Evolutionary conservation across 495 filamentous ascomycete genomes (phyloP).

Genomic region (Trichoderma virens): DNA sequence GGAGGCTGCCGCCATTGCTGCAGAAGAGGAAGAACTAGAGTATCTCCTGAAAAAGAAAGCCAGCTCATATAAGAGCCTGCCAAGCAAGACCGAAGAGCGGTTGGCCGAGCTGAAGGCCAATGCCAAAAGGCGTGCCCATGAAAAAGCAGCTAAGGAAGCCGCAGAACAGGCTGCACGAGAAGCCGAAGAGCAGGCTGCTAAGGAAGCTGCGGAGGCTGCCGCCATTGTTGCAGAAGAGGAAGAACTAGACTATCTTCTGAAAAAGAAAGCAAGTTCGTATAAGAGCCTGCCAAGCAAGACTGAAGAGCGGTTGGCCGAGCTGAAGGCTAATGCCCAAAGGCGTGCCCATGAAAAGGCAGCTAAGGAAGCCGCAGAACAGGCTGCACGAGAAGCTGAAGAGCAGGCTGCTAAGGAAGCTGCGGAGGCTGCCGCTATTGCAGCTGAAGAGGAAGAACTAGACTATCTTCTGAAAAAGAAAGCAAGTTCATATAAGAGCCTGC

Average conservation of each 20-base stretch:
- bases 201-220: slow-evolving; percentile 13
- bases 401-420: no score
- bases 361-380: slow-evolving; percentile 16
- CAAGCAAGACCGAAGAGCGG: slow-evolving; percentile 26
- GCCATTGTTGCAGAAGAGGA: not conserved
- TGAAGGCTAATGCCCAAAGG: not conserved
- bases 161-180: slow-evolving; percentile 1
- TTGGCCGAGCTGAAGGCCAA: slow-evolving; percentile 30
- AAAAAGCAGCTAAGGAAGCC: slow-evolving; percentile 22
- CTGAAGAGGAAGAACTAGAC: not conserved
- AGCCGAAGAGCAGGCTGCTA: slow-evolving; percentile 12
- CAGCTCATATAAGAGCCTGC: slow-evolving; percentile 13
- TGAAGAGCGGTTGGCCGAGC: not conserved
- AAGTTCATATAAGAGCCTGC: not conserved
- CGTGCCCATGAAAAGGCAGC: slow-evolving; percentile 11
- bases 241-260: slow-evolving; percentile 15
- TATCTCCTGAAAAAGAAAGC: slow-evolving; percentile 9
- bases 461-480: not conserved
- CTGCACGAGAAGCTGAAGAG: slow-evolving; percentile 14
- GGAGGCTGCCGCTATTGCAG: slow-evolving; percentile 8
- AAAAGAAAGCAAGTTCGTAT: slow-evolving; percentile 11
- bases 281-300: not conserved
- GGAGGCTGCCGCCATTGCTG: not conserved
- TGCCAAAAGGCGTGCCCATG: slow-evolving; percentile 21
- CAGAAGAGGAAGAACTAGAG: slow-evolving; percentile 4